These are phyloP conservation scores for Globisporangium apiculatum DNA, from an alignment of 352 stramenopile species.

Conservation along the genomic window DNA sequence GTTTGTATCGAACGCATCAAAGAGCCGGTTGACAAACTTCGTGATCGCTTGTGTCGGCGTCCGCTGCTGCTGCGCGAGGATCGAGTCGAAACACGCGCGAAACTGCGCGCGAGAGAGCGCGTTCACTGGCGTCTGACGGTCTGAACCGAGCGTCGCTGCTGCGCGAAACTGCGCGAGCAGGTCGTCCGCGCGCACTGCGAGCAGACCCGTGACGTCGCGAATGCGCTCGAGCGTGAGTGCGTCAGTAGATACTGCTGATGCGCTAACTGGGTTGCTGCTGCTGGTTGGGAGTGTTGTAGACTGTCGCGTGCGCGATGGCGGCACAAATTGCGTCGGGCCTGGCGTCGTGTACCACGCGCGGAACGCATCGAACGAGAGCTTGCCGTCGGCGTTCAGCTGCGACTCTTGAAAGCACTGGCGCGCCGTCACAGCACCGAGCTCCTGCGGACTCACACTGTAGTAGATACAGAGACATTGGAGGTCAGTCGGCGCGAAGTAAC, in stretches of 20 bases:
- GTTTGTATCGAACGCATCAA: constrained; percentile 72
- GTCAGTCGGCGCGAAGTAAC: too few species aligned
- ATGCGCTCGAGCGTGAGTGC: constrained; percentile 25
- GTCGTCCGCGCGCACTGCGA: constrained; percentile 39
- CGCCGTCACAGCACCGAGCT: constrained; percentile 62
- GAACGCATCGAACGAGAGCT: constrained; percentile 72
- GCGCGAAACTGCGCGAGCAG: constrained; percentile 54
- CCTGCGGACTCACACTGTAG: constrained; percentile 45
- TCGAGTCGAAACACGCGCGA: constrained; percentile 56
- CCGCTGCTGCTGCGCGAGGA: constrained; percentile 55
- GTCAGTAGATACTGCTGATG: background rate
- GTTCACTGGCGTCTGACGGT: constrained; percentile 5
- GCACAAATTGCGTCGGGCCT: constrained; percentile 33
- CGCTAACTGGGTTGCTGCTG: background rate
- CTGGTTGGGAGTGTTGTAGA: background rate
- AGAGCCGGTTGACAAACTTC: constrained; percentile 63
- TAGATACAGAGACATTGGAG: background rate
- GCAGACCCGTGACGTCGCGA: constrained; percentile 48
- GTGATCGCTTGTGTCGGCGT: constrained; percentile 39
- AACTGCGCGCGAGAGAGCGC: constrained; percentile 57
- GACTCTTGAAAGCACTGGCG: constrained; percentile 75
- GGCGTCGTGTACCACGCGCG: constrained; percentile 73
- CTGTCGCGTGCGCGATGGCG: background rate
- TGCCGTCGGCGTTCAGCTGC: constrained; percentile 45
- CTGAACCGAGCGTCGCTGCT: constrained; percentile 10